phyloP scores from a whole-genome alignment of 2,329 filamentous ascomycete genomes.

The Cercospora zeae-maydis region DNA sequence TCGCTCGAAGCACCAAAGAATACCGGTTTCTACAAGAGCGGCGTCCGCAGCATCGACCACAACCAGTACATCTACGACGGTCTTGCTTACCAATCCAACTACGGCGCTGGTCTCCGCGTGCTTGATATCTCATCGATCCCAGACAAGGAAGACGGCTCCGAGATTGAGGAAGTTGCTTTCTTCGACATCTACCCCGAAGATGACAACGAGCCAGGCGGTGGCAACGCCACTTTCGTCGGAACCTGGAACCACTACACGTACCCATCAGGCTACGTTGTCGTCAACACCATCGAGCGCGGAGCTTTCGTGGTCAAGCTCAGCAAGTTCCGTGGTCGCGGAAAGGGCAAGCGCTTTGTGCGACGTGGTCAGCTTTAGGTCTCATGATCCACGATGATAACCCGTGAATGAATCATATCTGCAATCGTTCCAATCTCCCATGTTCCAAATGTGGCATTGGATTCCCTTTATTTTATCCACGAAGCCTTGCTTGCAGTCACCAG shows the following conservation, averaged over 20 bases:
- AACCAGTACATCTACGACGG: slow-evolving; percentile 43
- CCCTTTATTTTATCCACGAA: neutral
- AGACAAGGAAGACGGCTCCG: slow-evolving; percentile 45
- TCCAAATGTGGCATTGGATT: neutral
- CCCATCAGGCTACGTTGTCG: slow-evolving; percentile 48
- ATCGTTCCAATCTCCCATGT: neutral
- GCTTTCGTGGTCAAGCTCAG: slow-evolving; percentile 47
- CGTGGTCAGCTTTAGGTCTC: slow-evolving; percentile 2
- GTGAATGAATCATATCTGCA: neutral
- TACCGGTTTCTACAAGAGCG: slow-evolving; percentile 41
- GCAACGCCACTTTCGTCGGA: slow-evolving; percentile 18
- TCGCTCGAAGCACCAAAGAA: slow-evolving; percentile 43
- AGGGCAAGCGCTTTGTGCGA: slow-evolving; percentile 14
- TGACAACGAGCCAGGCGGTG: slow-evolving; percentile 34
- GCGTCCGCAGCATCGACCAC: slow-evolving; percentile 39
- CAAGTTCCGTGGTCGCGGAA: slow-evolving; percentile 13
- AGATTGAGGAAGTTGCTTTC: slow-evolving; percentile 48
- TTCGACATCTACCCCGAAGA: slow-evolving; percentile 54
- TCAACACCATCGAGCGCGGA: slow-evolving; percentile 54
- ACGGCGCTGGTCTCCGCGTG: slow-evolving; percentile 37
- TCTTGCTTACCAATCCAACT: slow-evolving; percentile 39
- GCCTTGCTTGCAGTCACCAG: neutral
- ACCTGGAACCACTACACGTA: slow-evolving; percentile 47
- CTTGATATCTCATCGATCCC: slow-evolving; percentile 39
- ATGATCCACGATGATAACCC: neutral